phyloP scores from a whole-genome alignment of 306 rosid genomes.

The Corylus americana region DNA sequence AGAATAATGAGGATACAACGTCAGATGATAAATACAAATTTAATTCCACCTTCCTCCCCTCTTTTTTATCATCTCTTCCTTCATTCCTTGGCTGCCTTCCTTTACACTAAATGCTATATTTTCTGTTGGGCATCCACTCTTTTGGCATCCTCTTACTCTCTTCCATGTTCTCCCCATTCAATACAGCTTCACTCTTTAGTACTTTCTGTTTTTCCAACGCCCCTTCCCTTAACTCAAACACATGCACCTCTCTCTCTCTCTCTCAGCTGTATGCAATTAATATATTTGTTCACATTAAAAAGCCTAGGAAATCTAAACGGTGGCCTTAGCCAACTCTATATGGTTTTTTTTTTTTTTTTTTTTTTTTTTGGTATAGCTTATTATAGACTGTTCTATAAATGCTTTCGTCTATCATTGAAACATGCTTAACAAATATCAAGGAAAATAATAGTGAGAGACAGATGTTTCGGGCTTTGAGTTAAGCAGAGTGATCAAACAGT shows the following conservation, averaged over 20 bases:
- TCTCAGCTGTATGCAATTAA: neutral
- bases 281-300: conserved; percentile 11
- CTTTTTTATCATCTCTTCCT: conserved; percentile 18
- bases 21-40: conserved; percentile 68
- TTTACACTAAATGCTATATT: conserved; percentile 34
- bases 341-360: too few relatives aligned
- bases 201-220: neutral
- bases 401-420: neutral
- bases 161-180: conserved; percentile 31
- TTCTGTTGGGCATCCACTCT: conserved; percentile 23
- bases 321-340: neutral
- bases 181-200: neutral
- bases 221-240: conserved; percentile 21
- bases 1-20: conserved; percentile 58
- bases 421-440: neutral
- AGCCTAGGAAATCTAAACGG: conserved; percentile 7
- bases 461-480: conserved; percentile 1
- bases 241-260: conserved; percentile 19
- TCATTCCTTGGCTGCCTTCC: too few relatives aligned
- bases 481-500: conserved; percentile 16
- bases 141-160: conserved; percentile 21
- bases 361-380: neutral
- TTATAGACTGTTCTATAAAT: neutral
- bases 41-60: conserved; percentile 34
- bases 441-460: neutral